These are phyloP conservation scores for Podospora tetraspora DNA, from an alignment of 495 filamentous ascomycete genomes.

Conservation along the genomic window DNA sequence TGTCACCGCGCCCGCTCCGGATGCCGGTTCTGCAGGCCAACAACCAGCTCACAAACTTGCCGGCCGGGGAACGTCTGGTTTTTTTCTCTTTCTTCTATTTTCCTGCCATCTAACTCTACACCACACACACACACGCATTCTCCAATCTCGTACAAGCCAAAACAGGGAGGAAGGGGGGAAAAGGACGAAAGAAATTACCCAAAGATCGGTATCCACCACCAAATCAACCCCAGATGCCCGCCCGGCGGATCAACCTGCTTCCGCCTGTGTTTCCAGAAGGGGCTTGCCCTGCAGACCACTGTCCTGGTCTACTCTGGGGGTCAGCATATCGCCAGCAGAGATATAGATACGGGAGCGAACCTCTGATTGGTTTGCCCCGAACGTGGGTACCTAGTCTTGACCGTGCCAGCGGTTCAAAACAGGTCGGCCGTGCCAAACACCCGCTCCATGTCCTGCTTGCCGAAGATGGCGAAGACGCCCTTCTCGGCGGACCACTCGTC, in stretches of 20 bases:
- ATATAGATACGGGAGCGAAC: background rate
- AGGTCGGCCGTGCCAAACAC: no score
- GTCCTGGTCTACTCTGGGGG: background rate
- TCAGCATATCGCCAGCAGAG: background rate
- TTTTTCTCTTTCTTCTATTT: background rate
- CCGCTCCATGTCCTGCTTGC: background rate
- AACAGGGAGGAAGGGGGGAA: background rate
- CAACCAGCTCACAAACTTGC: no score
- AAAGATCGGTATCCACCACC: background rate
- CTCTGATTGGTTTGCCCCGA: background rate
- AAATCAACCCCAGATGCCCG: background rate
- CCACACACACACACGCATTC: background rate
- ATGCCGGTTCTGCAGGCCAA: no score
- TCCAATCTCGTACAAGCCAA: background rate
- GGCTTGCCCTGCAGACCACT: background rate
- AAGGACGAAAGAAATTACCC: background rate
- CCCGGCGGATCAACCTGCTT: background rate
- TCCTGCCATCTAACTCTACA: background rate
- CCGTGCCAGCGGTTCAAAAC: background rate
- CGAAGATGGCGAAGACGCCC: background rate
- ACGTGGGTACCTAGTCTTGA: background rate
- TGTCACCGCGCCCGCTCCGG: no score
- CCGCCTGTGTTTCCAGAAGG: background rate
- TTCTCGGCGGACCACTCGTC: background rate
- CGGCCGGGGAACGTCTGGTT: no score